These are phyloP conservation scores for Torrubiella hemipterigena DNA, from an alignment of 2,329 filamentous ascomycete genomes.

Conservation along the genomic window DNA sequence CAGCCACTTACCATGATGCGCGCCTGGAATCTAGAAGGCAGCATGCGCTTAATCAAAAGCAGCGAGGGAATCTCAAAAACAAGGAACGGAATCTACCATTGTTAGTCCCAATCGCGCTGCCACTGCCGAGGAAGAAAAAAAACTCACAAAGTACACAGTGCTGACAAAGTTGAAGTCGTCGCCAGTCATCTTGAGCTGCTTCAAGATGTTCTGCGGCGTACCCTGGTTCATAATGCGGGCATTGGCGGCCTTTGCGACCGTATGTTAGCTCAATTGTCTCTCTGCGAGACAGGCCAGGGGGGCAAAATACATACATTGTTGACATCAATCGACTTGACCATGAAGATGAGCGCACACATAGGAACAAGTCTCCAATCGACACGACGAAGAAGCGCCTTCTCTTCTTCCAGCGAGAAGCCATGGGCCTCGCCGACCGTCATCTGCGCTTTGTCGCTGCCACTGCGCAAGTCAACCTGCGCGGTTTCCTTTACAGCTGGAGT, in stretches of 20 bases:
- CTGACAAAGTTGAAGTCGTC: constrained; percentile 27
- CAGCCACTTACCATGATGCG: constrained; percentile 30
- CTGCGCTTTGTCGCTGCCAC: no score
- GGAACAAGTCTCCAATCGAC: constrained; percentile 15
- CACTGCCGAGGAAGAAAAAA: no score
- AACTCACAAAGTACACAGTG: constrained; percentile 24
- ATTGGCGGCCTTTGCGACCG: constrained; percentile 17
- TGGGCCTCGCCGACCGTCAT: no score
- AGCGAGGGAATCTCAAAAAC: constrained; percentile 27
- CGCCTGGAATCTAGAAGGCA: constrained; percentile 26
- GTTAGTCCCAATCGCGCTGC: no score
- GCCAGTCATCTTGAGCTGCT: constrained; percentile 23
- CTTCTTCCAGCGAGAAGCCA: constrained; percentile 9
- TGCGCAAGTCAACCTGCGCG: no score
- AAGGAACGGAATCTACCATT: constrained; percentile 28
- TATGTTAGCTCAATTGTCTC: not conserved
- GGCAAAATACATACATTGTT: constrained; percentile 20
- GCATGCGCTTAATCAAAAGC: constrained; percentile 23
- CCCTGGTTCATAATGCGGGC: constrained; percentile 30
- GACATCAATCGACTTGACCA: constrained; percentile 26
- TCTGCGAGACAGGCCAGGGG: not conserved
- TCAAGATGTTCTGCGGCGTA: constrained; percentile 27
- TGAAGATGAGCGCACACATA: constrained; percentile 23
- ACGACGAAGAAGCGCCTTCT: constrained; percentile 12
- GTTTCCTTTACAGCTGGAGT: no score